A percentile compares a stretch with the other conserved stretches of the same genome.
Conservation (phyloP, 108 stramenopile genomes). For the Cyclostephanos tholiformis region DNA sequence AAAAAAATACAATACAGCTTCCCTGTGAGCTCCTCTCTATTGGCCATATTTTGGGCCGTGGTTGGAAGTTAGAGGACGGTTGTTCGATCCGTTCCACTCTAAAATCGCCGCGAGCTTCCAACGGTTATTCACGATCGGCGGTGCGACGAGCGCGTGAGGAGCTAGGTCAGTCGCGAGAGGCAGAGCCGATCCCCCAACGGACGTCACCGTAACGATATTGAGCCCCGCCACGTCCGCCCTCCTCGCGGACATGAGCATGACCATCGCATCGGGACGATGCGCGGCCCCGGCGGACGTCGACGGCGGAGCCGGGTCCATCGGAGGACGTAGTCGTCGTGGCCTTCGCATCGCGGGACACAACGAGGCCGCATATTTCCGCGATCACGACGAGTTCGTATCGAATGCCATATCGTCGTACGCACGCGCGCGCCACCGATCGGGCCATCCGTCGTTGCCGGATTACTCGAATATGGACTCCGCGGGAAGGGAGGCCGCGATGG, state of each 20-base stretch:
- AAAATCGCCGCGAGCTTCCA: no score
- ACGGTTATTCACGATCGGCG: no score
- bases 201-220: constrained; percentile 20
- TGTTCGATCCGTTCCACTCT: no score
- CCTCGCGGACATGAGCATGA: constrained; percentile 19
- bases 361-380: not conserved
- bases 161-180: no score
- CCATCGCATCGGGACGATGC: not conserved
- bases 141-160: no score
- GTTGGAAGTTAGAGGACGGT: no score
- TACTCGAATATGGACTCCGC: not conserved
- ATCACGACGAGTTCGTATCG: not conserved
- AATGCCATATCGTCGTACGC: not conserved
- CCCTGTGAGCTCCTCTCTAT: no score
- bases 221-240: constrained; percentile 21
- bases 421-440: not conserved
- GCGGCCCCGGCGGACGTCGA: no score
- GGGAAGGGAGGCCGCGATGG: not conserved
- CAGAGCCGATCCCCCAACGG: constrained; percentile 18
- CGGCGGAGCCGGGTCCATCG: not conserved
- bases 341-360: not conserved
- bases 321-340: no score
- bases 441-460: not conserved
- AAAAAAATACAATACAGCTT: no score
- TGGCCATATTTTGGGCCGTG: no score